Evolutionary conservation across 2,329 filamentous ascomycete species (phyloP).

Genomic region (Cladosporium halotolerans): DNA sequence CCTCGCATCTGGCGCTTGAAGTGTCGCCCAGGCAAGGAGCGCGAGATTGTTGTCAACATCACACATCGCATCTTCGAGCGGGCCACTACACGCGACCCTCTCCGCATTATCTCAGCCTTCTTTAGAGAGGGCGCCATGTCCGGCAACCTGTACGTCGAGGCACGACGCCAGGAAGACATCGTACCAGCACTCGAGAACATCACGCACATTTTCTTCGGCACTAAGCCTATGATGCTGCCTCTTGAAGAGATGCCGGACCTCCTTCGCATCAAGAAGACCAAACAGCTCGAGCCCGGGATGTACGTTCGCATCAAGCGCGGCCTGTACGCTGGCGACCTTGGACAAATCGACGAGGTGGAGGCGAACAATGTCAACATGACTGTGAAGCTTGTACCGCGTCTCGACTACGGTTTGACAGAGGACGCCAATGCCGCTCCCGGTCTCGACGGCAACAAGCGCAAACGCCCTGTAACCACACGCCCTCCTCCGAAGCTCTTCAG

Average conservation of each 20-base stretch:
- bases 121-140: conserved; percentile 85
- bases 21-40: conserved; percentile 92
- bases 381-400: conserved; percentile 78
- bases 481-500: conserved; percentile 67
- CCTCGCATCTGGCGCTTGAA: conserved; percentile 92
- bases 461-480: conserved; percentile 49
- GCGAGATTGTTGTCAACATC: conserved; percentile 80
- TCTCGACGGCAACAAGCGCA: conserved; percentile 58
- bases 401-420: conserved; percentile 87
- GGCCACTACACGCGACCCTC: conserved; percentile 67
- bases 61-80: conserved; percentile 84
- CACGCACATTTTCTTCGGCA: conserved; percentile 81
- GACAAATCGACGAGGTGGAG: conserved; percentile 86
- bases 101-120: conserved; percentile 84
- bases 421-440: conserved; percentile 51
- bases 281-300: conserved; percentile 75
- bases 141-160: conserved; percentile 93
- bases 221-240: conserved; percentile 79
- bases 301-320: conserved; percentile 83
- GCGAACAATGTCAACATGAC: conserved; percentile 85
- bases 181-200: conserved; percentile 75
- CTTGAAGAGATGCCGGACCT: conserved; percentile 98
- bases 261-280: conserved; percentile 81
- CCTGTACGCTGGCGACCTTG: conserved; percentile 83
- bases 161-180: conserved; percentile 79